These are phyloP conservation scores for Trichoderma orchidacearum DNA, from an alignment of 495 filamentous ascomycete genomes.

Conservation along the genomic window DNA sequence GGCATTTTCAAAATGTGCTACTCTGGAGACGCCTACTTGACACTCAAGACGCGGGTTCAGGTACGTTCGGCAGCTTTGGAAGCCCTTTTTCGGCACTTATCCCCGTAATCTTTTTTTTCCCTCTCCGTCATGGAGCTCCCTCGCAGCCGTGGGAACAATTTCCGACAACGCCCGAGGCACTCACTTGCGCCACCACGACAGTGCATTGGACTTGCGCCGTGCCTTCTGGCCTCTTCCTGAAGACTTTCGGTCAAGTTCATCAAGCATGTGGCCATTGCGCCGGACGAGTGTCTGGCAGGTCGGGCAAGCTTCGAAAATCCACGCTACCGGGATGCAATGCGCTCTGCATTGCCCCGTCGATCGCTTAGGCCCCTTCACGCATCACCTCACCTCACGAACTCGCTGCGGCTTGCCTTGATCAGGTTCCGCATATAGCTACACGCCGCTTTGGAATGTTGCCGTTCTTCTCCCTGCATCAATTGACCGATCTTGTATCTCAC, in stretches of 20 bases:
- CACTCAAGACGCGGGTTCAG: slow-evolving; percentile 86
- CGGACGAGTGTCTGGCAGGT: not conserved
- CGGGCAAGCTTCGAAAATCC: not conserved
- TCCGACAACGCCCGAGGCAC: slow-evolving; percentile 1
- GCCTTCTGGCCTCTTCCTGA: not conserved
- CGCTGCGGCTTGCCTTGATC: not conserved
- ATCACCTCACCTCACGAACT: not conserved
- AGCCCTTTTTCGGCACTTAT: not conserved
- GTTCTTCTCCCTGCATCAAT: not conserved
- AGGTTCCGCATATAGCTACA: not conserved
- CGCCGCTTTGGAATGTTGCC: not conserved
- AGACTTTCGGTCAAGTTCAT: not conserved
- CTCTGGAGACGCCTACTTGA: slow-evolving; percentile 85
- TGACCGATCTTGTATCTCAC: not conserved
- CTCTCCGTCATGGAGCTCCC: not conserved
- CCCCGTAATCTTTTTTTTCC: not conserved
- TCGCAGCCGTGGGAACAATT: not conserved
- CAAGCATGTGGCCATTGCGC: not conserved
- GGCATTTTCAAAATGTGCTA: slow-evolving; percentile 99
- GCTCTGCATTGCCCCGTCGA: not conserved
- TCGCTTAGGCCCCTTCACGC: not conserved
- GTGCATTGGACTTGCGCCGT: not conserved
- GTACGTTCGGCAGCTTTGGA: slow-evolving; percentile 23
- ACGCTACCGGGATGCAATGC: not conserved
- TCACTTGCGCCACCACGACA: not conserved